A percentile compares a stretch with the other conserved stretches of the same genome.
Evolutionary conservation across 2,329 filamentous ascomycete genomes (phyloP).

Genomic region (Colletotrichum scovillei): DNA sequence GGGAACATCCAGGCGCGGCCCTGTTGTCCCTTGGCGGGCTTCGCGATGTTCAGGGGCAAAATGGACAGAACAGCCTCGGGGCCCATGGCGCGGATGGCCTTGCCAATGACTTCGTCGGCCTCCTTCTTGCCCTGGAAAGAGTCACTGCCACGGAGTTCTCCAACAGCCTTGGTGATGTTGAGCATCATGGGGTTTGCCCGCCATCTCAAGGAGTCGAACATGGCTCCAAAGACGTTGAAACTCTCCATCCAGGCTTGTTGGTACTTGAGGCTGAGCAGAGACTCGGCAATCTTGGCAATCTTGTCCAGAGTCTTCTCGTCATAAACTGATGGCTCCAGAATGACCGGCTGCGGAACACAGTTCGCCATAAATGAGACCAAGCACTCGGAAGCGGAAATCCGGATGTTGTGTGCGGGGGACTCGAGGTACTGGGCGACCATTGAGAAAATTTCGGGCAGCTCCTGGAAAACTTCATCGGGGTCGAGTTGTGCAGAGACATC

Average conservation of each 20-base stretch:
- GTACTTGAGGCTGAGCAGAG: slow-evolving; percentile 88
- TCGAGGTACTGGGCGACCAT: slow-evolving; percentile 85
- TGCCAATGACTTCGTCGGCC: slow-evolving; percentile 89
- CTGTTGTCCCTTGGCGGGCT: slow-evolving; percentile 79
- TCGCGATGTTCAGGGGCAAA: slow-evolving; percentile 86
- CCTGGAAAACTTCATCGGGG: slow-evolving; percentile 91
- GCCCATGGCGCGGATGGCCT: slow-evolving; percentile 90
- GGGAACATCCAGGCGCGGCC: slow-evolving; percentile 96
- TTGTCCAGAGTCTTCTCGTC: slow-evolving; percentile 92
- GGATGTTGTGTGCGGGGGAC: slow-evolving; percentile 91
- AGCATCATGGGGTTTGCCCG: slow-evolving; percentile 82
- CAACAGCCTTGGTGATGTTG: slow-evolving; percentile 81
- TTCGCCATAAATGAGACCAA: slow-evolving; percentile 93
- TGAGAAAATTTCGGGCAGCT: slow-evolving; percentile 85
- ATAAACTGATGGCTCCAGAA: slow-evolving; percentile 89
- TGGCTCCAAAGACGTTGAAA: slow-evolving; percentile 86
- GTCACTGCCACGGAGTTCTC: slow-evolving; percentile 87
- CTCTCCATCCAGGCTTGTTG: slow-evolving; percentile 96
- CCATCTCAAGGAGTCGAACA: slow-evolving; percentile 91
- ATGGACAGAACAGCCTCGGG: slow-evolving; percentile 85
- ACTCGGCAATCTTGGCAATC: slow-evolving; percentile 77
- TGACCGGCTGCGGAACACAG: slow-evolving; percentile 84
- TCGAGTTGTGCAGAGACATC: slow-evolving; percentile 91
- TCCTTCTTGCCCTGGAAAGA: slow-evolving; percentile 95
- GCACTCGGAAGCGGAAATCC: slow-evolving; percentile 94